These are phyloP conservation scores for Candida michaelii DNA, from an alignment of 805 yeast genomes.

Conservation along the genomic window DNA sequence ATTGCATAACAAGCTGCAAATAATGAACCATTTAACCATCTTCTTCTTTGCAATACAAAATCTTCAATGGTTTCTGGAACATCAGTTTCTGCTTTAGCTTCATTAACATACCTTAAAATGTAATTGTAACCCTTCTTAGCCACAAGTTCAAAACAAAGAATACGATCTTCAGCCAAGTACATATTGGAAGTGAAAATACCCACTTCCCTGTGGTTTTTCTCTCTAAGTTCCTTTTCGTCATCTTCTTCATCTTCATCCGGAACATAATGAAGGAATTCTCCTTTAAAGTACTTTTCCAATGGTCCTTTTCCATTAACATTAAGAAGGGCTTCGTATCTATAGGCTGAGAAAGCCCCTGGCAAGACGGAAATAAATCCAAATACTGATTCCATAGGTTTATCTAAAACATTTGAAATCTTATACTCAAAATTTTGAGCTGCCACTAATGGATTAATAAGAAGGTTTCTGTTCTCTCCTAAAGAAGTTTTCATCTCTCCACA, in stretches of 20 bases:
- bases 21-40: constrained; percentile 98
- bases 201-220: constrained; percentile 37
- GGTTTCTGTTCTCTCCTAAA: constrained; percentile 55
- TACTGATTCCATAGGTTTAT: constrained; percentile 92
- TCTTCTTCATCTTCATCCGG: constrained; percentile 40
- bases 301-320: constrained; percentile 80
- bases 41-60: constrained; percentile 91
- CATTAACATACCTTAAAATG: constrained; percentile 80
- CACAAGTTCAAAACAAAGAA: constrained; percentile 92
- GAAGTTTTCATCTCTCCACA: constrained; percentile 95
- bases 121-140: constrained; percentile 75
- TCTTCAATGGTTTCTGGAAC: constrained; percentile 96
- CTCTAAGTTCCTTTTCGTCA: constrained; percentile 41
- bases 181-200: constrained; percentile 93
- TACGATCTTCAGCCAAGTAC: constrained; percentile 97
- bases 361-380: constrained; percentile 93
- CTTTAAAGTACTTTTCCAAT: constrained; percentile 84
- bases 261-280: constrained; percentile 74
- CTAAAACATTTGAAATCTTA: constrained; percentile 90
- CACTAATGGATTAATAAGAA: constrained; percentile 78
- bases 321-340: constrained; percentile 76
- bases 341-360: constrained; percentile 97
- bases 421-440: constrained; percentile 98
- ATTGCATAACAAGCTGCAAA: constrained; percentile 94
- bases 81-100: constrained; percentile 91